phyloP scores from a whole-genome alignment of 306 rosid genomes.

The Morella rubra region DNA sequence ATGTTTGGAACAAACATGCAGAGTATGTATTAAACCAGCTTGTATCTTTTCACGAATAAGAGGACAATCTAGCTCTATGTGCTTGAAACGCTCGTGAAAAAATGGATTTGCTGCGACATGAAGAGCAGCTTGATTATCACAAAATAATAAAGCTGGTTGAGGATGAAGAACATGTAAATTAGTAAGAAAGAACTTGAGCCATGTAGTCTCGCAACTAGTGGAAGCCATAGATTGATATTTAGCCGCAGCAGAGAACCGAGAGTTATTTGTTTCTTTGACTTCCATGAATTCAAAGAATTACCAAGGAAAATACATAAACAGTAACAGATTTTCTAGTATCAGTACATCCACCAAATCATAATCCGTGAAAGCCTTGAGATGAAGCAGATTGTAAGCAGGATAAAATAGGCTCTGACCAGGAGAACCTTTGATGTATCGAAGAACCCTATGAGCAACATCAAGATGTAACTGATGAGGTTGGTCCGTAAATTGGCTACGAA shows the following conservation, averaged over 20 bases:
- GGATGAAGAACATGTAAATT: background rate
- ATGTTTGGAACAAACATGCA: background rate
- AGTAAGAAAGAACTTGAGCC: background rate
- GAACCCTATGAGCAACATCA: too few relatives aligned
- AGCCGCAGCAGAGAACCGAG: background rate
- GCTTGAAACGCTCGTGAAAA: background rate
- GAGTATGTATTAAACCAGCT: background rate
- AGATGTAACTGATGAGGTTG: accelerated
- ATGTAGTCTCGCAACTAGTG: background rate
- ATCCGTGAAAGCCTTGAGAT: background rate
- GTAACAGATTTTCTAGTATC: background rate
- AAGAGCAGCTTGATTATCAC: background rate
- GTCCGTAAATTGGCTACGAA: background rate
- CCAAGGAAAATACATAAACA: background rate
- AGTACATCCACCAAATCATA: background rate
- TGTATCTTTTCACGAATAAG: background rate
- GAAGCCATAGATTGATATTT: background rate
- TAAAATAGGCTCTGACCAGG: too few relatives aligned
- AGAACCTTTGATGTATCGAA: too few relatives aligned
- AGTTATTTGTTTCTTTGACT: too few relatives aligned
- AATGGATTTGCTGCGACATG: background rate
- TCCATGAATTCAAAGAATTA: background rate
- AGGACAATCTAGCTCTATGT: background rate
- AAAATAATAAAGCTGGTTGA: background rate
- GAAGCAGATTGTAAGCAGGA: background rate